Conservation (phyloP, 2,329 filamentous ascomycete species). For the Sporothrix brunneoviolacea region DNA sequence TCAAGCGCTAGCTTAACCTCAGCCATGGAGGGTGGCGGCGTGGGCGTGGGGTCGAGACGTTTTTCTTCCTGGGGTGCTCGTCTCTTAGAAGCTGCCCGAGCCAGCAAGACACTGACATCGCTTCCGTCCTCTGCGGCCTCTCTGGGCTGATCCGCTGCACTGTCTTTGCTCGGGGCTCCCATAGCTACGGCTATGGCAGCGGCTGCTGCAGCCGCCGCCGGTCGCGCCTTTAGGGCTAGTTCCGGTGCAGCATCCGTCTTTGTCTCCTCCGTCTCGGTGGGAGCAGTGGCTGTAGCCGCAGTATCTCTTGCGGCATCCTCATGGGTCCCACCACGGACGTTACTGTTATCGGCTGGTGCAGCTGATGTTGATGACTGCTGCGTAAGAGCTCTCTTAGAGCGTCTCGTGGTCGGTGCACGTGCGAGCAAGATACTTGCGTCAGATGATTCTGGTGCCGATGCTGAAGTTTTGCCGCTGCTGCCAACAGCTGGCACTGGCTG, state of each 20-base stretch:
- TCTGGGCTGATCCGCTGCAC: neutral
- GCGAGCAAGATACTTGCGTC: conserved; percentile 25
- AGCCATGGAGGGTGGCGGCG: conserved; percentile 21
- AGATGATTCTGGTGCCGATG: neutral
- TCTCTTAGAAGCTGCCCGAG: conserved; percentile 4
- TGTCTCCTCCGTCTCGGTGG: neutral
- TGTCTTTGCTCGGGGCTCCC: neutral
- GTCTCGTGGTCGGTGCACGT: conserved; percentile 10
- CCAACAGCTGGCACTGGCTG: neutral
- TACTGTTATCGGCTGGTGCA: neutral
- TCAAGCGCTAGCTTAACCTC: conserved; percentile 40
- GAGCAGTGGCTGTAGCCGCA: too few relatives aligned
- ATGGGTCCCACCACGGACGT: too few relatives aligned
- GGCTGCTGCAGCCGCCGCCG: neutral
- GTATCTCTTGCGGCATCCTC: too few relatives aligned
- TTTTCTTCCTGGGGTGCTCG: neutral
- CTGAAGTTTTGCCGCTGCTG: neutral
- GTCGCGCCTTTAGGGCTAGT: neutral
- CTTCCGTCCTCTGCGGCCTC: neutral
- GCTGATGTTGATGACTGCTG: neutral
- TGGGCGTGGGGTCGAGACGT: too few relatives aligned
- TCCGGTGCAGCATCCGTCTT: neutral
- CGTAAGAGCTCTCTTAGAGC: conserved; percentile 5
- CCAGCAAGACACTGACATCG: conserved; percentile 11
- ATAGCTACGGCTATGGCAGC: neutral